phyloP scores from a whole-genome alignment of 2,329 filamentous ascomycete genomes.

The Fusarium virguliforme region DNA sequence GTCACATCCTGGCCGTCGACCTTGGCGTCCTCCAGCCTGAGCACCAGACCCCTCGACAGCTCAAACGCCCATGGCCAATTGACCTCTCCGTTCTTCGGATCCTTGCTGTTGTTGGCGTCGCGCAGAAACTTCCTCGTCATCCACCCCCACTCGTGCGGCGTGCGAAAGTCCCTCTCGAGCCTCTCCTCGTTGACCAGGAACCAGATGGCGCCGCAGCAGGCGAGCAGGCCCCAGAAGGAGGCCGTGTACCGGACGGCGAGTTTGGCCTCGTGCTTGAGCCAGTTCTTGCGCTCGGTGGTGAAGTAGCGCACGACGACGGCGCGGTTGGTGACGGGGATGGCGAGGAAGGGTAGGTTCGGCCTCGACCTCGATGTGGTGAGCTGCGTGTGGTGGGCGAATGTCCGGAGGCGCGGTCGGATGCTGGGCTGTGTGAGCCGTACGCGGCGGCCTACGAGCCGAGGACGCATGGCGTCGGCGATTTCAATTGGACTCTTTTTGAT shows the following conservation, averaged over 20 bases:
- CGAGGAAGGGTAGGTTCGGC: conserved; percentile 65
- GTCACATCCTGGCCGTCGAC: conserved; percentile 78
- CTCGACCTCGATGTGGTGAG: conserved; percentile 52
- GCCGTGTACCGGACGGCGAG: conserved; percentile 78
- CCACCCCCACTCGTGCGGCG: conserved; percentile 86
- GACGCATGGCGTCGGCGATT: conserved; percentile 55
- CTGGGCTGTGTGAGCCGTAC: conserved; percentile 35
- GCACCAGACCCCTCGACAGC: conserved; percentile 72
- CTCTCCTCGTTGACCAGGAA: conserved; percentile 81
- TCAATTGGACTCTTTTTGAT: background rate
- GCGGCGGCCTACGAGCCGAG: conserved; percentile 57
- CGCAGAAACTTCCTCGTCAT: conserved; percentile 79
- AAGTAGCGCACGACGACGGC: conserved; percentile 78
- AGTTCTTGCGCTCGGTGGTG: conserved; percentile 82
- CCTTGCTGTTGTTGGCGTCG: conserved; percentile 73
- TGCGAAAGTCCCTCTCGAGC: conserved; percentile 83
- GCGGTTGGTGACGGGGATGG: conserved; percentile 64
- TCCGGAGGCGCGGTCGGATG: conserved; percentile 47
- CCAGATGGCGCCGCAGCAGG: conserved; percentile 73
- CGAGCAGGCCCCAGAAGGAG: conserved; percentile 76
- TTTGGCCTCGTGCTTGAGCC: conserved; percentile 79
- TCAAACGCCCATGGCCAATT: conserved; percentile 80
- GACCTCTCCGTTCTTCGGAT: conserved; percentile 66
- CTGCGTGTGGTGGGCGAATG: conserved; percentile 51
- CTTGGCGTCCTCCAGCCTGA: conserved; percentile 77